Conservation (phyloP, 805 yeast species). For the Barnettozyma siamensis region DNA sequence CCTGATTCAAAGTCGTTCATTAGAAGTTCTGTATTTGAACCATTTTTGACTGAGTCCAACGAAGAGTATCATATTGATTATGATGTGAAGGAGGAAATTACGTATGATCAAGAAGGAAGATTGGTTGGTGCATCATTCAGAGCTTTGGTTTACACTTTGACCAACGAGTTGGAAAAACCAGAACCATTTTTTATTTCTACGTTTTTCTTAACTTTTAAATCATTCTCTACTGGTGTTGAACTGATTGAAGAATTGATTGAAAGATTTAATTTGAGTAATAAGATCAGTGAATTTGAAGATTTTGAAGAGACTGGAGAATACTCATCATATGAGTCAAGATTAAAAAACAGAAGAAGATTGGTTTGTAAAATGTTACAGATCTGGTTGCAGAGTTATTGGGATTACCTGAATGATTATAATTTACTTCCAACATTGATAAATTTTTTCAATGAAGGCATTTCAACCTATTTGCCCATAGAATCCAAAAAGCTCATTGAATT, state of each 20-base stretch:
- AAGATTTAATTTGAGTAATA: conserved; percentile 52
- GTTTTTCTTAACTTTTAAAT: conserved; percentile 70
- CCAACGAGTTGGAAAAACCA: conserved; percentile 59
- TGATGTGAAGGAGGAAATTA: conserved; percentile 37
- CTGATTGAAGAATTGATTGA: conserved; percentile 61
- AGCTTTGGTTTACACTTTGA: conserved; percentile 57
- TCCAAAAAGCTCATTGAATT: conserved; percentile 54
- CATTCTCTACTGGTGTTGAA: conserved; percentile 61
- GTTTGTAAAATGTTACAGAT: conserved; percentile 64
- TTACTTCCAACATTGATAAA: conserved; percentile 66
- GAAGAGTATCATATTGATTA: conserved; percentile 13
- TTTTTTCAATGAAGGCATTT: conserved; percentile 74
- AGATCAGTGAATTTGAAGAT: conserved; percentile 27
- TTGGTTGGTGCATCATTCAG: conserved; percentile 67
- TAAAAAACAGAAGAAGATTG: conserved; percentile 53
- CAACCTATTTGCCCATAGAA: conserved; percentile 57
- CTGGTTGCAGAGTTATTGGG: conserved; percentile 94
- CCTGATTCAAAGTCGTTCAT: conserved; percentile 32
- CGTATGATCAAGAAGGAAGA: conserved; percentile 45
- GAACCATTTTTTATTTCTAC: conserved; percentile 66
- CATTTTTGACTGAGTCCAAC: conserved; percentile 27
- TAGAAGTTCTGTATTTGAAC: conserved; percentile 32
- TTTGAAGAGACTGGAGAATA: conserved; percentile 31
- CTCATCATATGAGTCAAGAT: conserved; percentile 35
- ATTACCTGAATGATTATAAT: conserved; percentile 50